Evolutionary conservation across 2,329 filamentous ascomycete genomes (phyloP).

Genomic region (Penicillium concentricum): DNA sequence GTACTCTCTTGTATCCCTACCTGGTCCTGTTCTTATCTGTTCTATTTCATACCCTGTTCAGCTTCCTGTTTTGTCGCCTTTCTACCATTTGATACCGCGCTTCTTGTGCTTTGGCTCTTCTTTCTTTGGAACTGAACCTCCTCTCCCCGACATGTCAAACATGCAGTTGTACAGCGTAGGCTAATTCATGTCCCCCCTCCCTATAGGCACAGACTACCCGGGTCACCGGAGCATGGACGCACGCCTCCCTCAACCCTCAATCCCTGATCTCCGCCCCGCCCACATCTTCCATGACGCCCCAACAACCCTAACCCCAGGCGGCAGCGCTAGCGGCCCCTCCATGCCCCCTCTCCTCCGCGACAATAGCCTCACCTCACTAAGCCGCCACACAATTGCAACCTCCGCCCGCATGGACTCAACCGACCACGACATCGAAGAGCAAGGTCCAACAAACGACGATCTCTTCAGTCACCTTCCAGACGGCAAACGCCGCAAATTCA

Average conservation of each 20-base stretch:
- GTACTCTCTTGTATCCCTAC: conserved; percentile 33
- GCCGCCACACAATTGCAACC: conserved; percentile 36
- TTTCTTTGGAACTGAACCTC: conserved; percentile 15
- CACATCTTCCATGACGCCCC: conserved; percentile 74
- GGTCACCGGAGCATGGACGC: conserved; percentile 63
- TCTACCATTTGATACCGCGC: conserved; percentile 23
- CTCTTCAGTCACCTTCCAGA: conserved; percentile 88
- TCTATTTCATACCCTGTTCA: conserved; percentile 27
- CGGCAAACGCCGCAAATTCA: conserved; percentile 92
- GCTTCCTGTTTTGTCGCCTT: conserved; percentile 13
- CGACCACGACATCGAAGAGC: conserved; percentile 27
- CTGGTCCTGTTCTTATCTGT: conserved; percentile 19
- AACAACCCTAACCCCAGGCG: conserved; percentile 55
- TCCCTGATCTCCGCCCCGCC: conserved; percentile 66
- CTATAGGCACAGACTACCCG: conserved; percentile 42
- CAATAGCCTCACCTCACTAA: conserved; percentile 46
- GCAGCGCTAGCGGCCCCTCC: conserved; percentile 48
- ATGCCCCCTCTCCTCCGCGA: conserved; percentile 67
- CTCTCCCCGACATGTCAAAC: conserved; percentile 15
- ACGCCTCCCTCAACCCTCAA: conserved; percentile 47
- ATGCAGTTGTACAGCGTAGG: conserved; percentile 38
- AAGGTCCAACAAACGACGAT: conserved; percentile 53
- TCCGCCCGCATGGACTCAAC: conserved; percentile 26
- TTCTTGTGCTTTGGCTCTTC: conserved; percentile 17
- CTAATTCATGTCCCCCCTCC: conserved; percentile 36